These are phyloP conservation scores for Podaxis mareebaensis DNA, from an alignment of 768 basidiomycete species.

Conservation along the genomic window DNA sequence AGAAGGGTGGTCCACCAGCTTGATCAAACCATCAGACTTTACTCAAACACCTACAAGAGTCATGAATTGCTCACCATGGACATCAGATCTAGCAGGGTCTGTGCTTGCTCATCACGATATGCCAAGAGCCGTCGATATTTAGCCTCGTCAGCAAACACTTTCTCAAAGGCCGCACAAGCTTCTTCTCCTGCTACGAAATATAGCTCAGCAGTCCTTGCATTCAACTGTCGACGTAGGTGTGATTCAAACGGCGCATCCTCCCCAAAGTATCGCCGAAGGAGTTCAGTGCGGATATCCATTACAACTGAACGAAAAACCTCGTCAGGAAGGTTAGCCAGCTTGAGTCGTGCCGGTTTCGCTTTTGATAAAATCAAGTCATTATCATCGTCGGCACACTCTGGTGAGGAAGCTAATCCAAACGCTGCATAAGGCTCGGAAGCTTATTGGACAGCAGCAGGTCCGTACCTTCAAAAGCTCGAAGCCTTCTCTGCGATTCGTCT, in stretches of 20 bases:
- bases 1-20: conserved; percentile 10
- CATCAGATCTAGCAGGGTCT: conserved; percentile 10
- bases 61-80: conserved; percentile 1
- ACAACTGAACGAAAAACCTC: conserved; percentile 4
- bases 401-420: background rate
- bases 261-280: conserved; percentile 1
- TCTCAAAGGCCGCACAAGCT: background rate
- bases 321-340: background rate
- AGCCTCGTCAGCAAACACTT: background rate
- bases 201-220: background rate
- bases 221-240: background rate
- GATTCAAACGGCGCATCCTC: background rate
- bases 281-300: background rate
- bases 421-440: background rate
- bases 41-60: background rate
- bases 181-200: conserved; percentile 5
- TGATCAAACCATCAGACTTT: background rate
- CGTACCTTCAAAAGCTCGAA: background rate
- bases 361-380: background rate
- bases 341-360: conserved; percentile 2
- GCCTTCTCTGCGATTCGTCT: background rate
- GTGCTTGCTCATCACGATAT: conserved; percentile 9
- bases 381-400: background rate
- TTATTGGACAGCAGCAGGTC: background rate
- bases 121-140: conserved; percentile 4